Percentiles rank a stretch among this genome's conserved stretches.
phyloP scores from a whole-genome alignment of 2,329 filamentous ascomycete genomes.

The Cordyceps farinosa region DNA sequence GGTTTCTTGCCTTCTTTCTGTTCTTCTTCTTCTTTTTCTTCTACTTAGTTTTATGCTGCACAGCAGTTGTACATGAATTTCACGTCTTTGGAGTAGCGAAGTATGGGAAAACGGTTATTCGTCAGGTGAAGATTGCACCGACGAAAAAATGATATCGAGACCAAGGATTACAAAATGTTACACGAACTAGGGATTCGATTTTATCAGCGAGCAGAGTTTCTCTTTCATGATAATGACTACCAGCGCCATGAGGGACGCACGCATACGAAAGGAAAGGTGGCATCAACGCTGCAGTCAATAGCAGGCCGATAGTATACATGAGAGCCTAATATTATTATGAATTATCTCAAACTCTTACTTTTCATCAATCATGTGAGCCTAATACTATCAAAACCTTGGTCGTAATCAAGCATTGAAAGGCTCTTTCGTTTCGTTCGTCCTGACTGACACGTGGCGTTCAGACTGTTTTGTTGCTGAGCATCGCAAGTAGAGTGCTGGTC shows the following conservation, averaged over 20 bases:
- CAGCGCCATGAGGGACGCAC: background rate
- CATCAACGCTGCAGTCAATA: background rate
- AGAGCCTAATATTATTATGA: background rate
- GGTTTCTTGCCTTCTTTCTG: background rate
- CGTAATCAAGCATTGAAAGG: too few relatives aligned
- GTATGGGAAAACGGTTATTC: background rate
- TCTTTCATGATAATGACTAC: background rate
- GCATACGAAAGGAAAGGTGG: background rate
- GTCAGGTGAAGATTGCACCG: background rate
- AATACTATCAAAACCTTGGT: too few relatives aligned
- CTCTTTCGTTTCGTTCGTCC: too few relatives aligned
- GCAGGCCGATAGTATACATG: background rate
- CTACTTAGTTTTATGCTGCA: background rate
- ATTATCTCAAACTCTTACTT: background rate
- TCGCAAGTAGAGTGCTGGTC: too few relatives aligned
- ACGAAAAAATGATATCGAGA: background rate
- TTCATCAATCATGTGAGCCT: too few relatives aligned
- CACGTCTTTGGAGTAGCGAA: background rate
- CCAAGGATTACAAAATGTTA: background rate
- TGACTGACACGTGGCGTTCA: too few relatives aligned
- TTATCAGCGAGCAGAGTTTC: constrained; percentile 2
- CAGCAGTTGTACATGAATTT: background rate
- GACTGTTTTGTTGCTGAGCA: too few relatives aligned
- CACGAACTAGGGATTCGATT: background rate
- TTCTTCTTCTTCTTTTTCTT: background rate